Evolutionary conservation across 306 rosid genomes (phyloP).

Genomic region (Albizia julibrissin): DNA sequence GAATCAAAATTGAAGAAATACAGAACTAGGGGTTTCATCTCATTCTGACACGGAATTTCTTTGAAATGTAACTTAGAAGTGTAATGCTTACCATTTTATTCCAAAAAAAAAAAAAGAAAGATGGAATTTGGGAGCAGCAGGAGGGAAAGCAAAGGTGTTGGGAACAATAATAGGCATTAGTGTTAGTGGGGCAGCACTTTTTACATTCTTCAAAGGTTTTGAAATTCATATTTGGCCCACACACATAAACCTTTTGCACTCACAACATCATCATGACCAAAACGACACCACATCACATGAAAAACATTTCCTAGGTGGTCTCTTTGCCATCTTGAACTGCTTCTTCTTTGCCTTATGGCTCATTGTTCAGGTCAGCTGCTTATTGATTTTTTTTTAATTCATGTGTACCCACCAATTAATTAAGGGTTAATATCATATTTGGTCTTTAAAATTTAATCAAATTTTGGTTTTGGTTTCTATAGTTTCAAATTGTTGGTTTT

Average conservation of each 20-base stretch:
- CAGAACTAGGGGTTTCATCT: no score
- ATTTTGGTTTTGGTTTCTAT: no score
- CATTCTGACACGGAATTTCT: no score
- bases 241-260: conserved; percentile 34
- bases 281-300: conserved; percentile 8
- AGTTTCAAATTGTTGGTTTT: no score
- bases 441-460: no score
- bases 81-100: no score
- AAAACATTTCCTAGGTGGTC: conserved; percentile 18
- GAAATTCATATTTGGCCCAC: conserved; percentile 40
- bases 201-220: conserved; percentile 50
- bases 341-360: conserved; percentile 42
- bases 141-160: conserved; percentile 50
- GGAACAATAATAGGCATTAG: conserved; percentile 47
- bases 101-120: no score
- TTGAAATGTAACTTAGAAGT: no score
- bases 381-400: background rate
- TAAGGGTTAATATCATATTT: background rate
- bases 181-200: conserved; percentile 56
- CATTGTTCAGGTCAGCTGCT: conserved; percentile 43
- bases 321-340: conserved; percentile 33
- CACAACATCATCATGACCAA: conserved; percentile 21
- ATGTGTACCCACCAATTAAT: background rate
- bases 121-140: conserved; percentile 28
- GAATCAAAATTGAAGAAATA: no score